Conservation (phyloP, 2,329 filamentous ascomycete species). For the Aspergillus ustus region DNA sequence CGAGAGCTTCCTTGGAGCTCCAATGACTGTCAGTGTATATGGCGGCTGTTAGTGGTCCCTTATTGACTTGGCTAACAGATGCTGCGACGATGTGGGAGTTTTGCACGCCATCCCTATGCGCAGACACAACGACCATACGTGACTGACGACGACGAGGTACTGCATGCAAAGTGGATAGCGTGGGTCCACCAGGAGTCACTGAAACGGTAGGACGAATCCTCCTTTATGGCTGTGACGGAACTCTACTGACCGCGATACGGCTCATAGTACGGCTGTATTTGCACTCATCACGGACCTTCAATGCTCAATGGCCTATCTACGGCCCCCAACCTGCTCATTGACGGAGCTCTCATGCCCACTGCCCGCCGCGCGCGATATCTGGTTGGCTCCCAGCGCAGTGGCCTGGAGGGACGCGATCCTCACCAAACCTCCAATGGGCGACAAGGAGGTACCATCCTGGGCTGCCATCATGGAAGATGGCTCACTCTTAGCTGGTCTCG, state of each 20-base stretch:
- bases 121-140: neutral
- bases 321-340: constrained; percentile 2
- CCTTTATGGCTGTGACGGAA: no score
- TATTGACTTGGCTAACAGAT: neutral
- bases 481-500: neutral
- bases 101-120: neutral
- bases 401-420: neutral
- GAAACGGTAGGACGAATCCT: neutral
- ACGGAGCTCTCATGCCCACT: constrained; percentile 7
- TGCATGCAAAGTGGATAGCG: neutral
- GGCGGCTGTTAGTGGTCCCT: no score
- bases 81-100: neutral
- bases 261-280: neutral
- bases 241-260: neutral
- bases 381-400: neutral
- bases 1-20: constrained; percentile 1
- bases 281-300: constrained; percentile 5
- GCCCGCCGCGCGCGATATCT: constrained; percentile 1
- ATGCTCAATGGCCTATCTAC: constrained; percentile 6
- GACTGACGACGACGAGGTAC: neutral
- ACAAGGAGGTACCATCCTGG: neutral
- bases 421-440: neutral
- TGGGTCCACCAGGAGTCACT: constrained; percentile 4
- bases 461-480: neutral
- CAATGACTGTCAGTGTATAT: neutral